A percentile compares a stretch with the other conserved stretches of the same genome.
These are phyloP conservation scores for Sporothrix brasiliensis DNA, from an alignment of 2,329 filamentous ascomycete genomes.

Conservation along the genomic window DNA sequence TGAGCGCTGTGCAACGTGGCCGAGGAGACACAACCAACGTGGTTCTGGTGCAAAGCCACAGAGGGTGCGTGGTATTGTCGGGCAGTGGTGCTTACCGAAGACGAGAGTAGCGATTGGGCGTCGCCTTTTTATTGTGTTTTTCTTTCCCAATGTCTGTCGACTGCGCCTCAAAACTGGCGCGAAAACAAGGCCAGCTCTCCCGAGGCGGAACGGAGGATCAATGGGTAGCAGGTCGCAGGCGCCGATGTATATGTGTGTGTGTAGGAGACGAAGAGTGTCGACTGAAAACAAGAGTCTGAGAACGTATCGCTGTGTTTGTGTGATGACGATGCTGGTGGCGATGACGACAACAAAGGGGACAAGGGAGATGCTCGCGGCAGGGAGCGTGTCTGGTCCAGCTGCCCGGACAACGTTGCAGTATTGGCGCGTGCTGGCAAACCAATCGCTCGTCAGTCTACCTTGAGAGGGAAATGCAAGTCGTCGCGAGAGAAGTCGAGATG, in stretches of 20 bases:
- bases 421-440: too few species aligned
- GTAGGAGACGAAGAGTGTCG: too few species aligned
- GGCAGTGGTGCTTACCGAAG: conserved; percentile 14
- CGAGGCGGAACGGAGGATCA: background rate
- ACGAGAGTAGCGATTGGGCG: background rate
- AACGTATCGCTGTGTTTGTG: too few species aligned
- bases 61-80: background rate
- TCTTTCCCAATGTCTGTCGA: background rate
- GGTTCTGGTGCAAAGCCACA: background rate
- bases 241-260: background rate
- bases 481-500: too few species aligned
- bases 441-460: too few species aligned
- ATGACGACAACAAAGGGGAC: too few species aligned
- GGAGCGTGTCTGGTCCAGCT: too few species aligned
- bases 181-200: background rate
- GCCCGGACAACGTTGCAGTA: too few species aligned
- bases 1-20: background rate
- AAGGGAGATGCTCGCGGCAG: too few species aligned
- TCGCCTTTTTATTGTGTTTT: background rate
- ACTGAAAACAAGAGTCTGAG: too few species aligned
- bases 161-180: conserved; percentile 9
- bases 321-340: too few species aligned
- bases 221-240: background rate
- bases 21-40: background rate
- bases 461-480: too few species aligned